These are phyloP conservation scores for Boeremia lycopersici DNA, from an alignment of 2,329 filamentous ascomycete species.

Conservation along the genomic window DNA sequence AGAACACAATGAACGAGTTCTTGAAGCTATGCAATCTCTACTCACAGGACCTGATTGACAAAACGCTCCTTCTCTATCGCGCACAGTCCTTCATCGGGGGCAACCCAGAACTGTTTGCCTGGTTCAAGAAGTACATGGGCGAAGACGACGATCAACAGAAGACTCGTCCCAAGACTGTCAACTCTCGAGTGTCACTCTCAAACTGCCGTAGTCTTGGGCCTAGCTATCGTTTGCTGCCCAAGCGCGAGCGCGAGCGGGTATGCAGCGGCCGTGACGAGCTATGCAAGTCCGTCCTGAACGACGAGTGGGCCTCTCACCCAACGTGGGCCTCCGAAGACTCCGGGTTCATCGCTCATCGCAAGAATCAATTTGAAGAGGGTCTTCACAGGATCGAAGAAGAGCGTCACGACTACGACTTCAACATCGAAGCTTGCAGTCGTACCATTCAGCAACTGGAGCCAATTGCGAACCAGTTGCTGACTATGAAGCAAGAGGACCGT, in stretches of 20 bases:
- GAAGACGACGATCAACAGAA: constrained; percentile 66
- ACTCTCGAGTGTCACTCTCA: constrained; percentile 85
- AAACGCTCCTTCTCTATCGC: constrained; percentile 79
- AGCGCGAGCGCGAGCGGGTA: constrained; percentile 85
- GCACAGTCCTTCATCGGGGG: constrained; percentile 84
- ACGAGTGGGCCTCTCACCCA: constrained; percentile 97
- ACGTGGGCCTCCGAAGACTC: constrained; percentile 99
- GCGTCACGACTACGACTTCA: constrained; percentile 97
- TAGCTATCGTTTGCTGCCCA: constrained; percentile 90
- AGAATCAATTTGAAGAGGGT: constrained; percentile 93
- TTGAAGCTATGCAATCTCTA: constrained; percentile 96
- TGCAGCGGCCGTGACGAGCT: constrained; percentile 95
- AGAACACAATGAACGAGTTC: constrained; percentile 92
- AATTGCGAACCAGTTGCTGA: constrained; percentile 86
- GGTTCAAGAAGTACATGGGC: constrained; percentile 83
- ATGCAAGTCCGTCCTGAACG: constrained; percentile 90
- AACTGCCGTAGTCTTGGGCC: constrained; percentile 96
- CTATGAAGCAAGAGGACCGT: constrained; percentile 74
- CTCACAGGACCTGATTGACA: constrained; percentile 89
- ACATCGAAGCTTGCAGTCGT: constrained; percentile 92
- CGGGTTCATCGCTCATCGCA: constrained; percentile 95
- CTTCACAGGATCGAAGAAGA: constrained; percentile 97
- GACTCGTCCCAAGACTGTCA: constrained; percentile 67
- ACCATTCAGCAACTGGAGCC: constrained; percentile 96
- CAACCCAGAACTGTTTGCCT: constrained; percentile 85